Conservation (phyloP, 169 alveolate genomes). For the Plasmodium yoelii region DNA sequence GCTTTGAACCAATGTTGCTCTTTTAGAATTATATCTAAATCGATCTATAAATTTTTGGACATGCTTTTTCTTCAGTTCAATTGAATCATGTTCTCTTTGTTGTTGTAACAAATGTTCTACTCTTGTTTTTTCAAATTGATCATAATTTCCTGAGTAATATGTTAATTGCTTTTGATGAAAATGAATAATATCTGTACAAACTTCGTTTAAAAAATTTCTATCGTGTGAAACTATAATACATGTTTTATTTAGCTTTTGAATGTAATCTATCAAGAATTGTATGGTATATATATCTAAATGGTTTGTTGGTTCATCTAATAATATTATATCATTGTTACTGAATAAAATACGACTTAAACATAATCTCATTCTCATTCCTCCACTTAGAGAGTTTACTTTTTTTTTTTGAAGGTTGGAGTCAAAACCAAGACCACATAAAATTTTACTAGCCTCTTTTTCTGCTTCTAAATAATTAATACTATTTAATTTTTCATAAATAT, state of each 20-base stretch:
- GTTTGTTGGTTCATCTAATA: constrained; percentile 87
- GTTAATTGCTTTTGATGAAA: constrained; percentile 88
- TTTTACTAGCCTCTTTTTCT: constrained; percentile 77
- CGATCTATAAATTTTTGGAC: constrained; percentile 95
- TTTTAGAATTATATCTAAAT: constrained; percentile 94
- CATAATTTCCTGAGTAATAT: constrained; percentile 96
- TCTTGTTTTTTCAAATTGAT: constrained; percentile 93
- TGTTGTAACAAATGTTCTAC: constrained; percentile 90
- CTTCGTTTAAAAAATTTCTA: constrained; percentile 95
- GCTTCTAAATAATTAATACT: constrained; percentile 85
- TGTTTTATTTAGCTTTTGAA: constrained; percentile 91
- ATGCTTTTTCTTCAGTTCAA: constrained; percentile 92
- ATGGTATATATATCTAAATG: constrained; percentile 82
- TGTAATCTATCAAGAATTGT: constrained; percentile 96
- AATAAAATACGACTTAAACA: constrained; percentile 87
- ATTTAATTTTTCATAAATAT: constrained; percentile 89
- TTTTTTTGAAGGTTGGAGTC: constrained; percentile 88
- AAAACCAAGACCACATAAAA: constrained; percentile 94
- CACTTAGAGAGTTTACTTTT: constrained; percentile 92
- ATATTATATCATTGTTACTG: constrained; percentile 86
- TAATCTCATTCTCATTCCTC: constrained; percentile 87
- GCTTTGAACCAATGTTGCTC: constrained; percentile 96
- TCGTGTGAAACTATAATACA: constrained; percentile 97
- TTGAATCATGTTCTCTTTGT: constrained; percentile 91
- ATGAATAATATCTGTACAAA: constrained; percentile 96